These are phyloP conservation scores for Ceratocystis lukuohia DNA, from an alignment of 2,329 filamentous ascomycete species.

Conservation along the genomic window DNA sequence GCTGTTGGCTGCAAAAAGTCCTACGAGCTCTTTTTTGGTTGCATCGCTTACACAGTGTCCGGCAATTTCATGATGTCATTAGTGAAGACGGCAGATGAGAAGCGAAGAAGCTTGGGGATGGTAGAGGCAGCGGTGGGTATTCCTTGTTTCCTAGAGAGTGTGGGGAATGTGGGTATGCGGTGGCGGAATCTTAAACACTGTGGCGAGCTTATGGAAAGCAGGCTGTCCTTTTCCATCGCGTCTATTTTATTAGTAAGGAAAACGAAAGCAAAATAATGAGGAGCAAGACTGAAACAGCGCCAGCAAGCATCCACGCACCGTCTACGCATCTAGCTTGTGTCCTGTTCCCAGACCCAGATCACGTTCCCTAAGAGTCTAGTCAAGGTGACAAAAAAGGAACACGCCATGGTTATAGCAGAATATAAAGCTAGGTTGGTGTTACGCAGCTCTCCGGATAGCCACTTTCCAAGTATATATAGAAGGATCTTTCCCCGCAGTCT, in stretches of 20 bases:
- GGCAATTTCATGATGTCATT: neutral
- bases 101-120: neutral
- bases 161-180: neutral
- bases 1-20: neutral
- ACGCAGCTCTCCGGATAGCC: neutral
- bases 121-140: neutral
- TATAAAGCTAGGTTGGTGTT: neutral
- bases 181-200: neutral
- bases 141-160: too few relatives aligned
- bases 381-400: too few relatives aligned
- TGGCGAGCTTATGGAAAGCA: neutral
- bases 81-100: neutral
- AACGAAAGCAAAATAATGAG: neutral
- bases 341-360: too few relatives aligned
- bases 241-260: neutral
- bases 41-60: constrained; percentile 1
- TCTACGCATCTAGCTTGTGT: too few relatives aligned
- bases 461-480: neutral
- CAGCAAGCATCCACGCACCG: too few relatives aligned
- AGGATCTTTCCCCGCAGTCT: neutral
- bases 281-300: neutral
- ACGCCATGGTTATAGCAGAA: too few relatives aligned
- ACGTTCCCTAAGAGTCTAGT: too few relatives aligned
- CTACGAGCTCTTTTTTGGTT: neutral
- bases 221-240: neutral